These are phyloP conservation scores for Globisporangium recalcitrans DNA, from an alignment of 352 stramenopile genomes.

Conservation along the genomic window DNA sequence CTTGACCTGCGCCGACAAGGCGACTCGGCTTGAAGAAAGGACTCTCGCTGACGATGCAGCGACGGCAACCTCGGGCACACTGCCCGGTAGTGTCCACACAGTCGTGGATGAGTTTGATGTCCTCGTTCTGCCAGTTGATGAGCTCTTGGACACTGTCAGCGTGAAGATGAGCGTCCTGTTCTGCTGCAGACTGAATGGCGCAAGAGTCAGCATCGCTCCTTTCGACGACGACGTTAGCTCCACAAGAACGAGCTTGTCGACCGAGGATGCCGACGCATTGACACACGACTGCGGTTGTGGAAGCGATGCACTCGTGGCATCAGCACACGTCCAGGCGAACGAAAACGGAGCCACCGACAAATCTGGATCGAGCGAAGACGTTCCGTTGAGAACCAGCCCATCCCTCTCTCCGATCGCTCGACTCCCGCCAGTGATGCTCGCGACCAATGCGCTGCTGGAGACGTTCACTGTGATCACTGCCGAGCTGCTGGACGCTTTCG, in stretches of 20 bases:
- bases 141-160: conserved; percentile 32
- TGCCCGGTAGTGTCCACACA: conserved; percentile 46
- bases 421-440: conserved; percentile 35
- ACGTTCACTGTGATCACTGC: conserved; percentile 41
- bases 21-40: conserved; percentile 39
- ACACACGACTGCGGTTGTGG: conserved; percentile 15
- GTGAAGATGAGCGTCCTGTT: conserved; percentile 42
- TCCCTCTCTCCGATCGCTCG: conserved; percentile 49
- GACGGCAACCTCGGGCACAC: conserved; percentile 38
- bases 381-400: conserved; percentile 42
- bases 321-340: conserved; percentile 49
- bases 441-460: conserved; percentile 28
- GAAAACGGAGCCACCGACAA: conserved; percentile 24
- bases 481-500: conserved; percentile 25
- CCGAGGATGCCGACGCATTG: conserved; percentile 19
- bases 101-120: conserved; percentile 20
- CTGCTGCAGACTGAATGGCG: conserved; percentile 39
- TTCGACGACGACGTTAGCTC: conserved; percentile 14
- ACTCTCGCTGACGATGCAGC: conserved; percentile 31
- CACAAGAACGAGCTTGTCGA: conserved; percentile 9
- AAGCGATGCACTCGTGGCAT: conserved; percentile 34
- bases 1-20: conserved; percentile 28
- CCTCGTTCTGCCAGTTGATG: neutral
- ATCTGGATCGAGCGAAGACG: conserved; percentile 49
- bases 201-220: conserved; percentile 24